A percentile compares a stretch with the other conserved stretches of the same genome.
These are phyloP conservation scores for Paraleonurus japonicus DNA, from an alignment of 257 asterid species.

Conservation along the genomic window DNA sequence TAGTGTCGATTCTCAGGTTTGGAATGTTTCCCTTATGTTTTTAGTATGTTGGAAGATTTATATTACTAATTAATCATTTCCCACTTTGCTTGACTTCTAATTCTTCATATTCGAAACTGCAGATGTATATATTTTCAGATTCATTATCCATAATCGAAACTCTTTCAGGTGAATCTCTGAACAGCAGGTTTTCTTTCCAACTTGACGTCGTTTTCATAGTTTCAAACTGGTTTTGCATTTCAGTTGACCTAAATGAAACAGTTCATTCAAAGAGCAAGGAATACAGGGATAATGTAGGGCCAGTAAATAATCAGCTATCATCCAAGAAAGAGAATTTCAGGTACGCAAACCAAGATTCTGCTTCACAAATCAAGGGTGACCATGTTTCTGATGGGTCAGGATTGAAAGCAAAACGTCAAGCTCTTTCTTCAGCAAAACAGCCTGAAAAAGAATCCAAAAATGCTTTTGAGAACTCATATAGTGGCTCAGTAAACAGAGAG, in stretches of 20 bases:
- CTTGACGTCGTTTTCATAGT: slow-evolving; percentile 10
- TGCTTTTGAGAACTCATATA: slow-evolving; percentile 45
- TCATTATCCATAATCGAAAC: slow-evolving; percentile 84
- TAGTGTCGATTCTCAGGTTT: slow-evolving; percentile 97
- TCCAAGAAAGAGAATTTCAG: slow-evolving; percentile 34
- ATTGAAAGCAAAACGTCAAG: slow-evolving; percentile 40
- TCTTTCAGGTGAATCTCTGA: slow-evolving; percentile 61
- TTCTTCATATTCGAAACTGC: slow-evolving; percentile 36
- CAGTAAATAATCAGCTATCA: slow-evolving; percentile 38
- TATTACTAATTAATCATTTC: slow-evolving; percentile 15
- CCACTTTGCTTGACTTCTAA: slow-evolving; percentile 19
- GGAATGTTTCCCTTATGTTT: slow-evolving; percentile 26
- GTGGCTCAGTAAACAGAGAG: slow-evolving; percentile 44
- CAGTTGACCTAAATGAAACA: slow-evolving; percentile 54
- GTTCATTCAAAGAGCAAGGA: slow-evolving; percentile 45
- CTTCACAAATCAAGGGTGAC: slow-evolving; percentile 44
- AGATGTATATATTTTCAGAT: slow-evolving; percentile 86
- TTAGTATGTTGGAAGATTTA: slow-evolving; percentile 14
- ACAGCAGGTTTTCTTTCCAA: slow-evolving; percentile 15
- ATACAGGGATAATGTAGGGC: slow-evolving; percentile 32
- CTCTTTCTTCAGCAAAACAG: slow-evolving; percentile 48
- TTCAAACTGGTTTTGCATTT: slow-evolving; percentile 32
- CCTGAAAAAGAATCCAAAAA: slow-evolving; percentile 43
- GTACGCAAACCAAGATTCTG: slow-evolving; percentile 44
- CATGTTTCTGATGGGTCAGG: slow-evolving; percentile 41